Evolutionary conservation across 805 yeast species (phyloP), one percentile per base, ranked within the genome.

Genomic region (Clavispora asparagi): DNA sequence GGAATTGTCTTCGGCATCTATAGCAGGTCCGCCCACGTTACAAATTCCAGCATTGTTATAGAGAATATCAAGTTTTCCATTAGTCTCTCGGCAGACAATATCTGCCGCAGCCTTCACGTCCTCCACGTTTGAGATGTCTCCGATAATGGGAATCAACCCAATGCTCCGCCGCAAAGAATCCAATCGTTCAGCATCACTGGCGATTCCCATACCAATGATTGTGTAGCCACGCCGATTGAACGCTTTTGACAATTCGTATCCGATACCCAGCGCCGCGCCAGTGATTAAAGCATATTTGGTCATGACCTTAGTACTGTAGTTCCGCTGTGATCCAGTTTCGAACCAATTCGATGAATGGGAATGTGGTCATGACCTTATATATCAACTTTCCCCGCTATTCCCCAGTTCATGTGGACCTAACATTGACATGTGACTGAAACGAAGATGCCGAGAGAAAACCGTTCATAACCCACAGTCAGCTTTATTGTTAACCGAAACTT

Each of bases 41-140:
- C 50, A 39, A 28, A 63, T 56, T 1, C 77, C 77, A 9, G 76
- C 77, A 49, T 73, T 73, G 50, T 72, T 67, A 57, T 65, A 73
- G 28, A 74, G 57, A 7, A 70, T 52, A 44, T 71, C 68, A 31
- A 74, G 51, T 26, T 46, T 48, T 9, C 61, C 66, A 27, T 65
- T 63, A 25, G 61, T 55, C 6, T 49, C 43, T 8, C 29, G 28
- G 8, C 39, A 31, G 23, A 54, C 57, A 12, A 68, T 53, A 0
- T 55, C 29, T 7, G 55, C 52, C 6, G 59, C 57, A 13, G 64
- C 61, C 14, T 46, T 33, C 29, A 53, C 43, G 17, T 48, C 48
- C 7, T 39, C 43, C 10, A 44, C 14, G 16, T 47, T 39, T 17
- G 74, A 66, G 41, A 74, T 68, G 49, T 74, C 78, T 37, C 64